These are phyloP conservation scores for Ceratocystis destructans DNA, from an alignment of 2,329 filamentous ascomycete genomes.

Conservation along the genomic window DNA sequence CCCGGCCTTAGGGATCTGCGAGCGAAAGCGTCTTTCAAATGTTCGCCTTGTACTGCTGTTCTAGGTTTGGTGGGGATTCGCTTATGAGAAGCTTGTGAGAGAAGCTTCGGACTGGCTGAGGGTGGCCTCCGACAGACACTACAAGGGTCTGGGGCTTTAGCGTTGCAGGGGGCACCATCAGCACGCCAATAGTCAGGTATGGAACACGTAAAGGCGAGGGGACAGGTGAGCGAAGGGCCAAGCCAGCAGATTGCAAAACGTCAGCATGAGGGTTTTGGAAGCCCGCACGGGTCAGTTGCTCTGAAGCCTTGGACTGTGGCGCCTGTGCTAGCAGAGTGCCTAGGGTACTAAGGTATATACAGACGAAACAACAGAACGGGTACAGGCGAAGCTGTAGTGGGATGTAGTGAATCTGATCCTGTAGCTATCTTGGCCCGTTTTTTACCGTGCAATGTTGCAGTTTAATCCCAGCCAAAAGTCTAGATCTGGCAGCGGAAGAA, in stretches of 20 bases:
- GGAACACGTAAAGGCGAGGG: background rate
- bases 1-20: background rate
- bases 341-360: background rate
- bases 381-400: background rate
- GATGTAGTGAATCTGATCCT: slow-evolving; percentile 5
- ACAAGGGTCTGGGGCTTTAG: slow-evolving; percentile 5
- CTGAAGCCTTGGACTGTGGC: background rate
- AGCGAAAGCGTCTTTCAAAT: background rate
- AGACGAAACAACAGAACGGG: background rate
- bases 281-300: background rate
- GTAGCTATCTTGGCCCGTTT: background rate
- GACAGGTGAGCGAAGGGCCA: background rate
- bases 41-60: background rate
- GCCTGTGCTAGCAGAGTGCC: background rate
- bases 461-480: slow-evolving; percentile 6
- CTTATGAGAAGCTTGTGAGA: background rate
- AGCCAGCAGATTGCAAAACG: background rate
- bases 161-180: background rate
- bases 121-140: background rate
- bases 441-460: slow-evolving; percentile 7
- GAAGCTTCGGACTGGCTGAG: background rate
- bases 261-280: background rate
- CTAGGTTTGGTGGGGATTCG: background rate
- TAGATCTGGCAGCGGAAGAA: slow-evolving; percentile 11
- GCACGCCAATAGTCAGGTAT: background rate